These are phyloP conservation scores for Phaseolus coccineus DNA, from an alignment of 331 rosid genomes.

Conservation along the genomic window DNA sequence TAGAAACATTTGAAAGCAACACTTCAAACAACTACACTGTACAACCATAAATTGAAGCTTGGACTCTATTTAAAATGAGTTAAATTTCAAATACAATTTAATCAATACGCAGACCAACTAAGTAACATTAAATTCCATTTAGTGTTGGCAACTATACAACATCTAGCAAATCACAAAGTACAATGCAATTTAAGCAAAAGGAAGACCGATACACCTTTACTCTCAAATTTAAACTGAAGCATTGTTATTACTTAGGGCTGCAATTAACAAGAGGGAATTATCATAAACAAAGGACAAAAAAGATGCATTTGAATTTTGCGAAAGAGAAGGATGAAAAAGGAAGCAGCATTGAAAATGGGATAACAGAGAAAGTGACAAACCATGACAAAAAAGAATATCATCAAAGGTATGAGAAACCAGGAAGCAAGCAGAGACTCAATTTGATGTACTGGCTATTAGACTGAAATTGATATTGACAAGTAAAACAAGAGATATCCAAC, in stretches of 20 bases:
- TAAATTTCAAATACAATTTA: constrained; percentile 33
- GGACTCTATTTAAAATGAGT: constrained; percentile 21
- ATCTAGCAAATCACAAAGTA: constrained; percentile 17
- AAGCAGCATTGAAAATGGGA: constrained; percentile 3
- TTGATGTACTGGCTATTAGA: neutral
- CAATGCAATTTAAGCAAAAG: constrained; percentile 30
- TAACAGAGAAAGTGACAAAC: neutral
- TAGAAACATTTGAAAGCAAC: constrained; percentile 35
- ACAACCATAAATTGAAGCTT: constrained; percentile 15
- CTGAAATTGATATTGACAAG: constrained; percentile 25
- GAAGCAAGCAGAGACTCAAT: constrained; percentile 15
- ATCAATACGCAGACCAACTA: constrained; percentile 19
- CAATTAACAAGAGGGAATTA: constrained; percentile 31
- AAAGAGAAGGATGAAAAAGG: neutral
- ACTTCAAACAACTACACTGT: constrained; percentile 27
- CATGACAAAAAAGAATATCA: constrained; percentile 8
- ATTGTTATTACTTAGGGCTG: constrained; percentile 19
- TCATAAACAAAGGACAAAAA: constrained; percentile 23
- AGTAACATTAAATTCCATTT: constrained; percentile 16
- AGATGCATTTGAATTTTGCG: neutral
- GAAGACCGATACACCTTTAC: constrained; percentile 17
- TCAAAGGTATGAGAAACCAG: constrained; percentile 10
- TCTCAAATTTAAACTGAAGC: constrained; percentile 7
- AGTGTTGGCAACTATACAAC: neutral
- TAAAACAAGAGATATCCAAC: constrained; percentile 12